These are phyloP conservation scores for Metschnikowia baotianmanensis DNA, from an alignment of 805 yeast species.

Conservation along the genomic window DNA sequence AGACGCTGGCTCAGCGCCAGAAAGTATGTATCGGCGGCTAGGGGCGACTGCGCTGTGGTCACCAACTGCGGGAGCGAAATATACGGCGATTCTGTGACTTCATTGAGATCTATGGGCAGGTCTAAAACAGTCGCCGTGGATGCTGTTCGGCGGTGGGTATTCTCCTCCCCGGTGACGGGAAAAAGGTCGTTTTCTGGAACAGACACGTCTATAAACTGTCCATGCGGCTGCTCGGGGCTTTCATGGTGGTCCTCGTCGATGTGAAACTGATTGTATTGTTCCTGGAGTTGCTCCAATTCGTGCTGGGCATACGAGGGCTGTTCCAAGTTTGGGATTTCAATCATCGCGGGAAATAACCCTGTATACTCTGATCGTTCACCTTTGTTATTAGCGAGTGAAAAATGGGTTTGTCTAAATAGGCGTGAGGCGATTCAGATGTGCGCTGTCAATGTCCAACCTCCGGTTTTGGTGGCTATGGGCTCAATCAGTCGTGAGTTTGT, in stretches of 20 bases:
- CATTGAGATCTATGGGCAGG: slow-evolving; percentile 15
- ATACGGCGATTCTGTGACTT: slow-evolving; percentile 9
- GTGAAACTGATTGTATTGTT: slow-evolving; percentile 16
- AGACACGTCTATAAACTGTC: neutral
- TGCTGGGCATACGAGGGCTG: slow-evolving; percentile 22
- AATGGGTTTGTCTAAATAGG: neutral
- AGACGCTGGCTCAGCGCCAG: slow-evolving; percentile 10
- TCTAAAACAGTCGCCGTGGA: slow-evolving; percentile 5
- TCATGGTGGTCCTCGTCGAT: slow-evolving; percentile 2
- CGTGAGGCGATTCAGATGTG: too few species aligned
- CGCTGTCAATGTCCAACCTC: too few species aligned
- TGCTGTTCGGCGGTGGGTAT: slow-evolving; percentile 7
- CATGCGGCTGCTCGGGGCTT: slow-evolving; percentile 4
- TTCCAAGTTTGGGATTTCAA: slow-evolving; percentile 45
- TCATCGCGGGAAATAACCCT: too few species aligned
- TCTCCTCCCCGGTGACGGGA: neutral
- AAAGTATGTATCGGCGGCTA: slow-evolving; percentile 18
- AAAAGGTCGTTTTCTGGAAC: neutral
- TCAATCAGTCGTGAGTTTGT: too few species aligned
- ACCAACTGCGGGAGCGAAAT: slow-evolving; percentile 15
- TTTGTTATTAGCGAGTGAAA: neutral
- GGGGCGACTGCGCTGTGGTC: slow-evolving; percentile 13
- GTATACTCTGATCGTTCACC: too few species aligned
- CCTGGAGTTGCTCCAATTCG: slow-evolving; percentile 18
- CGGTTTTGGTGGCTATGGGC: too few species aligned